These are phyloP conservation scores for Myriosclerotinia scirpicola DNA, from an alignment of 2,329 filamentous ascomycete species.

Conservation along the genomic window DNA sequence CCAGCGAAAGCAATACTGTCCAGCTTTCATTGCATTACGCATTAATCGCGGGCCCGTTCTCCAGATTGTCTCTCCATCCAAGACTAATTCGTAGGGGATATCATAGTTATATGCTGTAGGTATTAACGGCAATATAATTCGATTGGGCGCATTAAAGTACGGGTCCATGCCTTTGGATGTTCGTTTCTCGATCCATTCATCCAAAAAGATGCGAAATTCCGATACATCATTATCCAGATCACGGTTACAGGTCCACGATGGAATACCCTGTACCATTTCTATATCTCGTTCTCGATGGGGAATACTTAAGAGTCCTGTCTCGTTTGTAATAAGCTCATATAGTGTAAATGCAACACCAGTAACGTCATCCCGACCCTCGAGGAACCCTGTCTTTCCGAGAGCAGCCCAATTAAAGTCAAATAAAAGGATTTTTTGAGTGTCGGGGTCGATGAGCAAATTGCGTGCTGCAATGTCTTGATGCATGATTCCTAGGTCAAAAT, in stretches of 20 bases:
- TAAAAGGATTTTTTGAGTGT: slow-evolving; percentile 41
- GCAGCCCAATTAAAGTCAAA: slow-evolving; percentile 42
- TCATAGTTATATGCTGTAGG: neutral
- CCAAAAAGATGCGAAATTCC: neutral
- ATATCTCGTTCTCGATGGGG: slow-evolving; percentile 25
- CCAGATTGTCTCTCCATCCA: neutral
- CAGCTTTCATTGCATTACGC: neutral
- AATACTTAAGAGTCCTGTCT: slow-evolving; percentile 22
- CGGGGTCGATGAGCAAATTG: slow-evolving; percentile 43
- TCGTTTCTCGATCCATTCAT: neutral
- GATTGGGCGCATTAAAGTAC: neutral
- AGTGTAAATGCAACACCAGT: slow-evolving; percentile 31
- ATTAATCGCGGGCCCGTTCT: neutral
- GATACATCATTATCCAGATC: slow-evolving; percentile 20
- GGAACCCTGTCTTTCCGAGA: slow-evolving; percentile 9
- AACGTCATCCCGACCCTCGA: slow-evolving; percentile 36
- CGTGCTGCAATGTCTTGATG: slow-evolving; percentile 45
- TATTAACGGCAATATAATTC: neutral
- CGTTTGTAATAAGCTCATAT: slow-evolving; percentile 30
- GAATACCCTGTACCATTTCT: slow-evolving; percentile 32
- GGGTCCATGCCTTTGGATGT: neutral
- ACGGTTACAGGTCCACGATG: slow-evolving; percentile 26
- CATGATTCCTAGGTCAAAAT: slow-evolving; percentile 42
- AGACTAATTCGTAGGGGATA: neutral
- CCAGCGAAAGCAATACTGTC: slow-evolving; percentile 10